A percentile compares a stretch with the other conserved stretches of the same genome.
Evolutionary conservation across 257 asterid species (phyloP).

Genomic region (Marsdenia floribunda): DNA sequence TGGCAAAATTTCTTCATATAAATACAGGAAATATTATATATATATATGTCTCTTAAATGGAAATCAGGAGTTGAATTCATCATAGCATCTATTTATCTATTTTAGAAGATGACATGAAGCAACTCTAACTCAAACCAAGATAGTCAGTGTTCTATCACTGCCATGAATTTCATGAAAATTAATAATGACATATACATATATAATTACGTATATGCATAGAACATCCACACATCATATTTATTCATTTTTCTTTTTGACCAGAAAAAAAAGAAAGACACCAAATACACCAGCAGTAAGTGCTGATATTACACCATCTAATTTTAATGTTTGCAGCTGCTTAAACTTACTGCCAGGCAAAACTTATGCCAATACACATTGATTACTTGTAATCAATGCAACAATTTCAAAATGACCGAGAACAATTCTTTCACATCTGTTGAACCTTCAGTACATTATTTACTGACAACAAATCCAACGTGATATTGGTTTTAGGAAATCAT

Average conservation of each 20-base stretch:
- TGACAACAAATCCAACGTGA: neutral
- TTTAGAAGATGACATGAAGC: no score
- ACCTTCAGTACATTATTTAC: neutral
- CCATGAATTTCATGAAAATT: neutral
- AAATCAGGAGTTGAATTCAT: no score
- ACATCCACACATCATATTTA: no score
- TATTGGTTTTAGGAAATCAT: neutral
- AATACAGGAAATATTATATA: neutral
- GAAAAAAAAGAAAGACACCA: constrained; percentile 9
- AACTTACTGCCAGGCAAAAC: constrained; percentile 16
- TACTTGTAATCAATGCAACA: neutral
- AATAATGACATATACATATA: no score
- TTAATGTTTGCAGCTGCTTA: constrained; percentile 10
- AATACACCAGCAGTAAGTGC: constrained; percentile 27
- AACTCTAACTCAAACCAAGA: no score
- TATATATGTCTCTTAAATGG: no score
- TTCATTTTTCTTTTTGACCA: neutral
- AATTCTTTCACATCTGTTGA: neutral
- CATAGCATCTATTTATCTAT: no score
- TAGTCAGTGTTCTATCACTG: neutral
- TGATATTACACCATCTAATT: constrained; percentile 12
- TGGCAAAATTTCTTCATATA: neutral
- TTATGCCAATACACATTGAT: constrained; percentile 15
- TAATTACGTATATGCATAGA: no score
- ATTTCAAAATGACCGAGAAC: neutral